phyloP scores from a whole-genome alignment of 192 early-diverging fungal genomes.

The Polychytrium aggregatum region DNA sequence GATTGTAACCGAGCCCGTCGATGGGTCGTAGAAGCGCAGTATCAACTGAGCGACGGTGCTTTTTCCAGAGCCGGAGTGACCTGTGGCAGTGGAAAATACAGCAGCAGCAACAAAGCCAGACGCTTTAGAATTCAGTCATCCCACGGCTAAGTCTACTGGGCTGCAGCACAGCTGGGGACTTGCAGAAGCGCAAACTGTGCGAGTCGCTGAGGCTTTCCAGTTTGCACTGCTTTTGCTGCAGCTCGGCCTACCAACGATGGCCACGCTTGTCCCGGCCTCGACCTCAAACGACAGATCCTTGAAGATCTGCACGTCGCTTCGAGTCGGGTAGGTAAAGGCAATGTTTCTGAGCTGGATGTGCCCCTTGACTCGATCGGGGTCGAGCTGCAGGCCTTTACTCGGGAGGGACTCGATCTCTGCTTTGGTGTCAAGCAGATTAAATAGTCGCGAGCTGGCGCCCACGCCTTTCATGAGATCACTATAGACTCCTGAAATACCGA shows the following conservation, averaged over 20 bases:
- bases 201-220: no score
- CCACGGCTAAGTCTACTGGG: no score
- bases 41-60: conserved; percentile 74
- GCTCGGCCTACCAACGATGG: conserved; percentile 73
- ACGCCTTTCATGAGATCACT: conserved; percentile 28
- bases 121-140: no score
- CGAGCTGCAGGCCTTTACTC: background rate
- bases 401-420: conserved; percentile 9
- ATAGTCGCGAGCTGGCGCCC: conserved; percentile 19
- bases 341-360: conserved; percentile 34
- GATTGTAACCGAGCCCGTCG: conserved; percentile 45
- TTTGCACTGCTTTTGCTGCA: conserved; percentile 58
- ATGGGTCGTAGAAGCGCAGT: conserved; percentile 70
- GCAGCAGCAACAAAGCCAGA: no score
- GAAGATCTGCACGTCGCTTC: conserved; percentile 42
- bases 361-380: conserved; percentile 18
- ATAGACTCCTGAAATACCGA: conserved; percentile 17
- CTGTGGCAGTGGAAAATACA: no score
- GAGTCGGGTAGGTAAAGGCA: conserved; percentile 60
- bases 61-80: conserved; percentile 74
- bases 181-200: no score
- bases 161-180: no score
- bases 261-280: conserved; percentile 62
- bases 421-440: conserved; percentile 15
- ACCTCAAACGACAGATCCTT: conserved; percentile 20